phyloP scores from a whole-genome alignment of 2,329 filamentous ascomycete genomes.

The Paracorniculantispora psalliotae region DNA sequence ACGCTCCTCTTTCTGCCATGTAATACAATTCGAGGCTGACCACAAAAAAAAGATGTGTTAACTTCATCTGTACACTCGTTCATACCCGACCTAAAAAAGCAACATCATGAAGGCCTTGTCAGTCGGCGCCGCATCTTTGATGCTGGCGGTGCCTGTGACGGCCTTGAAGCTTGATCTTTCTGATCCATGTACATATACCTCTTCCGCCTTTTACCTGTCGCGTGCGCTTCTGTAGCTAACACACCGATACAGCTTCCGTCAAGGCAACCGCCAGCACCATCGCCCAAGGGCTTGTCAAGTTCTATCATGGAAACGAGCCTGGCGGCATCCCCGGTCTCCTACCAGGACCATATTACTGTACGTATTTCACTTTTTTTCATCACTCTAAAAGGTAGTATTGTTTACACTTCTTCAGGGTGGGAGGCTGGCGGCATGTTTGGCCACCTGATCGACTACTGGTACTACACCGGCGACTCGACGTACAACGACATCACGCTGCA shows the following conservation, averaged over 20 bases:
- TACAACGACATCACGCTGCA: conserved; percentile 54
- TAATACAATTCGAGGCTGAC: background rate
- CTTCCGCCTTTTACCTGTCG: background rate
- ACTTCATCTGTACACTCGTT: background rate
- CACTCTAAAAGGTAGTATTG: too few relatives aligned
- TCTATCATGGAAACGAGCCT: conserved; percentile 54
- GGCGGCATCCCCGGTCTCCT: conserved; percentile 55
- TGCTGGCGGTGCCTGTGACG: background rate
- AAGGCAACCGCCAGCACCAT: conserved; percentile 44
- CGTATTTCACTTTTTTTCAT: conserved; percentile 25
- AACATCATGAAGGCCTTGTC: background rate
- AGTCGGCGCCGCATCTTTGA: background rate
- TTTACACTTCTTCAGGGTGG: conserved; percentile 47
- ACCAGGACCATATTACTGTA: conserved; percentile 60
- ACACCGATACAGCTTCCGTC: conserved; percentile 38
- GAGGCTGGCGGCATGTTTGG: conserved; percentile 62
- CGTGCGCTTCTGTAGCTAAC: background rate
- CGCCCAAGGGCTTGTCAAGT: conserved; percentile 44
- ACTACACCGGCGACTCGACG: conserved; percentile 54
- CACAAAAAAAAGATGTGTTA: too few relatives aligned
- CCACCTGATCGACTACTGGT: conserved; percentile 61
- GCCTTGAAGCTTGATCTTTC: background rate
- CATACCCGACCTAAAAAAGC: background rate
- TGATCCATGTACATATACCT: background rate
- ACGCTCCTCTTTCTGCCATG: background rate